These are phyloP conservation scores for Yamadazyma sp. DNA, from an alignment of 805 yeast species.

Conservation along the genomic window DNA sequence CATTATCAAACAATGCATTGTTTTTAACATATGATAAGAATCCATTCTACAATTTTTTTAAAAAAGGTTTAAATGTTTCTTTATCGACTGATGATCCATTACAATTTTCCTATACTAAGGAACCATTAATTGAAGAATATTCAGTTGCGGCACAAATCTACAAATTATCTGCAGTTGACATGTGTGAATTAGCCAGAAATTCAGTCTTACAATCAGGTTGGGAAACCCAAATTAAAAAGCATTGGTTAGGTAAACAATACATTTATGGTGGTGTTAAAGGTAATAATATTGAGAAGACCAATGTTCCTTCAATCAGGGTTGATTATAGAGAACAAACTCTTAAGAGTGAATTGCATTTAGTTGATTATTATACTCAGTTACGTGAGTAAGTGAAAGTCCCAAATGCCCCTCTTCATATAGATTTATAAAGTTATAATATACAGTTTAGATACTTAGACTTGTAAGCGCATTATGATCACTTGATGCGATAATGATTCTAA, in stretches of 20 bases:
- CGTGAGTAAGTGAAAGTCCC: background rate
- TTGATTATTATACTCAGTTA: slow-evolving; percentile 50
- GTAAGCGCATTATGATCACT: slow-evolving; percentile 10
- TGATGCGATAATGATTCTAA: slow-evolving; percentile 1
- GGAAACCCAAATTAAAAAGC: slow-evolving; percentile 80
- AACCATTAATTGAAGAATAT: slow-evolving; percentile 95
- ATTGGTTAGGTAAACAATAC: slow-evolving; percentile 83
- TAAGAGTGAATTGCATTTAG: slow-evolving; percentile 64
- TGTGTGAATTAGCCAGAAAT: slow-evolving; percentile 94
- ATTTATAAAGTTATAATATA: background rate
- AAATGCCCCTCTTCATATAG: too few relatives aligned
- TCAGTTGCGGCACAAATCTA: slow-evolving; percentile 98
- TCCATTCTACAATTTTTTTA: slow-evolving; percentile 89
- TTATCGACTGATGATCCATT: slow-evolving; percentile 96
- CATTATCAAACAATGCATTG: slow-evolving; percentile 92
- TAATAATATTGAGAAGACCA: slow-evolving; percentile 88
- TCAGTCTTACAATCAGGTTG: slow-evolving; percentile 94
- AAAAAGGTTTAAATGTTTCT: slow-evolving; percentile 90
- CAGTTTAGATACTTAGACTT: background rate
- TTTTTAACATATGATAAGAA: slow-evolving; percentile 95
- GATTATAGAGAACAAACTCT: slow-evolving; percentile 82
- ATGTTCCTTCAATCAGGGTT: slow-evolving; percentile 87
- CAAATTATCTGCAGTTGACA: slow-evolving; percentile 89
- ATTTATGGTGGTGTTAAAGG: slow-evolving; percentile 64
- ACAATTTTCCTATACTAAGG: slow-evolving; percentile 95